Evolutionary conservation across 1,139 yeast species (phyloP).

Genomic region (Suhomyces kunorum): DNA sequence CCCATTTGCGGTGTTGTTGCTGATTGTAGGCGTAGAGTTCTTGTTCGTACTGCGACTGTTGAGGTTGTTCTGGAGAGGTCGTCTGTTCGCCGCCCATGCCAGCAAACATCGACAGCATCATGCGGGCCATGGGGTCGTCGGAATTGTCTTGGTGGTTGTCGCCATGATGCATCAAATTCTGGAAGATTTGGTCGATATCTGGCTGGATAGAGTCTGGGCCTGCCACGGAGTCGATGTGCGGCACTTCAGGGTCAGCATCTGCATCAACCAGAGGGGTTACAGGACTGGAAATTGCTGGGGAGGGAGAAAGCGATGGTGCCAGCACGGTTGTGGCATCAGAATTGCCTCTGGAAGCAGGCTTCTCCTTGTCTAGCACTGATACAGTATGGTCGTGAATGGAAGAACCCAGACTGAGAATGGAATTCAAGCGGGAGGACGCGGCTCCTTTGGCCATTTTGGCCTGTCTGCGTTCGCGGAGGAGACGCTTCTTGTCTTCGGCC

Average conservation of each 20-base stretch:
- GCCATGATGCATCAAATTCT: conserved; percentile 29
- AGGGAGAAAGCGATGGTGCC: background rate
- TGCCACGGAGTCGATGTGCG: conserved; percentile 26
- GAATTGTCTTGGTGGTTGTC: conserved; percentile 10
- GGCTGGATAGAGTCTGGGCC: conserved; percentile 7
- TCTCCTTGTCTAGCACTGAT: conserved; percentile 38
- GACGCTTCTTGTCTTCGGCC: conserved; percentile 63
- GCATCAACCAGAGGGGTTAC: too few species aligned
- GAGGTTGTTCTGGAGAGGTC: conserved; percentile 17
- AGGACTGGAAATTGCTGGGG: background rate
- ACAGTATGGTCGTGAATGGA: conserved; percentile 37
- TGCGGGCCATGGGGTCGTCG: conserved; percentile 32
- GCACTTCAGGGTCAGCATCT: conserved; percentile 41
- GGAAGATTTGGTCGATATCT: conserved; percentile 40
- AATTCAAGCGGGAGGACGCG: conserved; percentile 57
- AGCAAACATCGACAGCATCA: conserved; percentile 33
- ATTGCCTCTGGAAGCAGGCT: conserved; percentile 1
- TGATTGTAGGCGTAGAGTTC: conserved; percentile 33
- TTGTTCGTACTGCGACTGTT: conserved; percentile 29
- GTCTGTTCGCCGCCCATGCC: too few species aligned
- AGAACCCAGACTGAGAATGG: conserved; percentile 43
- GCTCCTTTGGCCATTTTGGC: conserved; percentile 65
- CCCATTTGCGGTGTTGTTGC: conserved; percentile 38
- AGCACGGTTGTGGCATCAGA: background rate
- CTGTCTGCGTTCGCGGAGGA: conserved; percentile 68